These are phyloP conservation scores for Solanum tacnaense DNA, from an alignment of 257 asterid species.

Conservation along the genomic window DNA sequence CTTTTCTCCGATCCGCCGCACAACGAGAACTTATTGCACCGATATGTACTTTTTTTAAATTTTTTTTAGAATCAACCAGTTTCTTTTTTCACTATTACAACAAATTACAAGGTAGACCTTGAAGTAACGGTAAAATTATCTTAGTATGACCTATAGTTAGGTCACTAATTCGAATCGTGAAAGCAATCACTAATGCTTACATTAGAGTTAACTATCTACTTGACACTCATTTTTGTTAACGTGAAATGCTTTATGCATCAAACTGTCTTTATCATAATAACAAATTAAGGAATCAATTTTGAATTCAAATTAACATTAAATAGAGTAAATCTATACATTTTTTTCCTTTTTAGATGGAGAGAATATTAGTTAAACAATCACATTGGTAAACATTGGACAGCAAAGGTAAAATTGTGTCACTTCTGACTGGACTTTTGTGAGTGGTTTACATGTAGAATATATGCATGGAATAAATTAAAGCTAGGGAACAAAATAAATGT, in stretches of 20 bases:
- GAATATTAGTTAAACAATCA: not conserved
- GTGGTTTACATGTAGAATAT: not conserved
- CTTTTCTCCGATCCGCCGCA: rapidly evolving
- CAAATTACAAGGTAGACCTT: not conserved
- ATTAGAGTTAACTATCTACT: not conserved
- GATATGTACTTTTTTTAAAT: too few species aligned
- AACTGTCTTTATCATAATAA: not conserved
- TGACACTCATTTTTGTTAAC: not conserved
- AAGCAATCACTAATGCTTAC: not conserved
- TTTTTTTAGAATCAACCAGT: not conserved
- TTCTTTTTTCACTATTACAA: not conserved
- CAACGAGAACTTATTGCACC: too few species aligned
- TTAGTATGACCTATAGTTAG: not conserved
- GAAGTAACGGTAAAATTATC: not conserved
- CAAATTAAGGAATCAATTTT: not conserved
- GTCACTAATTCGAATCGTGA: not conserved
- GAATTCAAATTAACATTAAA: not conserved
- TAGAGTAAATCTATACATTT: not conserved
- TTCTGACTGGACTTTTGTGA: not conserved
- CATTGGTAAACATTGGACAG: not conserved
- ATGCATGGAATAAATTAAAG: not conserved
- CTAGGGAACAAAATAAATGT: not conserved
- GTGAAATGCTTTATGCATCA: rapidly evolving
- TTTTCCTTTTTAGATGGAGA: not conserved
- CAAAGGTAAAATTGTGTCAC: not conserved